Evolutionary conservation across 768 basidiomycete genomes (phyloP).

Genomic region (Calocera cornea): DNA sequence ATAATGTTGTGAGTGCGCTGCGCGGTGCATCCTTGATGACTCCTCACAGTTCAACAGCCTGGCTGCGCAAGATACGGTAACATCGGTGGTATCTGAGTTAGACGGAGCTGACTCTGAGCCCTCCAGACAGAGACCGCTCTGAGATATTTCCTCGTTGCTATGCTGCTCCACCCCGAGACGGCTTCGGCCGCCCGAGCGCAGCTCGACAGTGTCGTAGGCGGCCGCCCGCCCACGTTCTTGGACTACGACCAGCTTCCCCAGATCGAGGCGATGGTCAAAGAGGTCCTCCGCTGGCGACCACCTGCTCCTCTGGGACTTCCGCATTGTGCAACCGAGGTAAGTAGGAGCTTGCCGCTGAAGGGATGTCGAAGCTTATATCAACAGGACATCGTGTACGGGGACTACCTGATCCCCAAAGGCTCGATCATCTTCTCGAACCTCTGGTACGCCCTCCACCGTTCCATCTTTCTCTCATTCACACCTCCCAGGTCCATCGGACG

Average conservation of each 20-base stretch:
- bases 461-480: not conserved
- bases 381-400: conserved; percentile 7
- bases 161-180: not conserved
- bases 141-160: not conserved
- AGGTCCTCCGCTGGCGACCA: not conserved
- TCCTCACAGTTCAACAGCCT: not conserved
- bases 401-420: conserved; percentile 3
- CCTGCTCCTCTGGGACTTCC: not conserved
- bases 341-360: not conserved
- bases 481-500: not conserved
- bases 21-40: not conserved
- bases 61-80: not conserved
- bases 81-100: not conserved
- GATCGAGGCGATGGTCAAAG: not conserved
- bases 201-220: not conserved
- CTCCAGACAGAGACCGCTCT: not conserved
- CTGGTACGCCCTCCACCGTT: not conserved
- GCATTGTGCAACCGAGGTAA: not conserved
- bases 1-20: not conserved
- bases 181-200: not conserved
- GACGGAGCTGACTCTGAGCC: not conserved
- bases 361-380: not conserved
- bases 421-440: not conserved
- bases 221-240: not conserved
- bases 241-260: not conserved